Conservation (phyloP, 225 moss, liverwort and hornwort species). For the Marchantia polymorpha region DNA sequence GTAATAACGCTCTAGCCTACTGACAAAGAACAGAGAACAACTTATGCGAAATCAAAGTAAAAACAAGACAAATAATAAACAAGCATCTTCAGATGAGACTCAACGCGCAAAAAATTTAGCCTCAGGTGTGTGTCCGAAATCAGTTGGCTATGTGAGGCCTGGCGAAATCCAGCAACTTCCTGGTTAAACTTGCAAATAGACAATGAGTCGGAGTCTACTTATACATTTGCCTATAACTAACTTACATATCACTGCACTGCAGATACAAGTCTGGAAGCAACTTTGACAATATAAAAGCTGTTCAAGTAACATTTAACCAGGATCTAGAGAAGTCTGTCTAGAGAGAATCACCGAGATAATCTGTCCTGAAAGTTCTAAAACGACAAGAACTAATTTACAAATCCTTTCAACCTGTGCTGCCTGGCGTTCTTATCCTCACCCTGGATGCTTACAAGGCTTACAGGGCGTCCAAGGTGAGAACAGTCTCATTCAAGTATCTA, state of each 20-base stretch:
- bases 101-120: slow-evolving; percentile 6
- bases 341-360: slow-evolving; percentile 5
- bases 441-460: slow-evolving; percentile 1
- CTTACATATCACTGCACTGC: slow-evolving; percentile 8
- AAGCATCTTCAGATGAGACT: slow-evolving; percentile 3
- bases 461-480: not conserved
- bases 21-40: not conserved
- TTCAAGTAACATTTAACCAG: not conserved
- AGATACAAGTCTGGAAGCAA: slow-evolving; percentile 2
- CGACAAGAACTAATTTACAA: slow-evolving; percentile 6
- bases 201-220: slow-evolving; percentile 1
- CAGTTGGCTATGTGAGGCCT: slow-evolving; percentile 1
- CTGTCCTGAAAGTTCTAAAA: slow-evolving; percentile 2
- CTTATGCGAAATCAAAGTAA: not conserved
- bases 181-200: slow-evolving; percentile 5
- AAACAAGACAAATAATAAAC: not conserved
- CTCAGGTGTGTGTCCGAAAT: slow-evolving; percentile 12
- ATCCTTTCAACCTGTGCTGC: slow-evolving; percentile 10
- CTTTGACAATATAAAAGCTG: not conserved
- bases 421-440: not conserved
- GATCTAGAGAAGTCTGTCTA: slow-evolving; percentile 4
- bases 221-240: not conserved
- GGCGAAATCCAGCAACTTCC: slow-evolving; percentile 8
- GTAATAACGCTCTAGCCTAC: not conserved
- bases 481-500: slow-evolving; percentile 7